A percentile compares a stretch with the other conserved stretches of the same genome.
phyloP scores from a whole-genome alignment of 2,329 filamentous ascomycete genomes.

The Coniella vitis region DNA sequence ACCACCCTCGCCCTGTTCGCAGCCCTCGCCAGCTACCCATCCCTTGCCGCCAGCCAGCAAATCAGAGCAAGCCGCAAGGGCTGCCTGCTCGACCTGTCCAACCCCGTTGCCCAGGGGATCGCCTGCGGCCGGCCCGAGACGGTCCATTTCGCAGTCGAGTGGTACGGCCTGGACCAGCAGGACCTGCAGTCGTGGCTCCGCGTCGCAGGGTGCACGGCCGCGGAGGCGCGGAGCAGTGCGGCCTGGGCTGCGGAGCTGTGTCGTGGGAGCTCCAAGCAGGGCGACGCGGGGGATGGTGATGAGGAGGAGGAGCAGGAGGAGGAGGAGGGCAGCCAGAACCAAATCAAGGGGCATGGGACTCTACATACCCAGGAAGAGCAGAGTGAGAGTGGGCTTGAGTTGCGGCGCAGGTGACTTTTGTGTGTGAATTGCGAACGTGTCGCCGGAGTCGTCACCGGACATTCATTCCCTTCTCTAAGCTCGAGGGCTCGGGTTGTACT shows the following conservation, averaged over 20 bases:
- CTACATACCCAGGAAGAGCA: no score
- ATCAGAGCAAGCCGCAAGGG: background rate
- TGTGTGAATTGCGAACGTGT: no score
- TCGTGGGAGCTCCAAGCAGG: no score
- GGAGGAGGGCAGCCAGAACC: no score
- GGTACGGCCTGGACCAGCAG: background rate
- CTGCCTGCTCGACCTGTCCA: background rate
- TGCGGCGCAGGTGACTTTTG: background rate
- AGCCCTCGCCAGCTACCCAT: no score
- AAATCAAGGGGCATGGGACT: no score
- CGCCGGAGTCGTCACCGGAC: no score
- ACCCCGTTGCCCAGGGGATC: background rate
- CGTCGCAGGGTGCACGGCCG: constrained; percentile 2
- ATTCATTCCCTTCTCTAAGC: no score
- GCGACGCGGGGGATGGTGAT: no score
- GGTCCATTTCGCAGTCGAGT: constrained; percentile 1
- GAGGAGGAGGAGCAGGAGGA: no score
- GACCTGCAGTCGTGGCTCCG: constrained; percentile 5
- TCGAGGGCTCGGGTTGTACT: no score
- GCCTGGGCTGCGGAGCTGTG: background rate
- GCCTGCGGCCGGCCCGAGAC: background rate
- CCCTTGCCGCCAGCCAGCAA: background rate
- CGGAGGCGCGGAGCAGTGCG: constrained; percentile 1
- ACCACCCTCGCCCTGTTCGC: background rate
- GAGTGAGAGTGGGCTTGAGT: background rate